Conservation (phyloP, 441 rosid species). For the Theobroma grandiflorum region DNA sequence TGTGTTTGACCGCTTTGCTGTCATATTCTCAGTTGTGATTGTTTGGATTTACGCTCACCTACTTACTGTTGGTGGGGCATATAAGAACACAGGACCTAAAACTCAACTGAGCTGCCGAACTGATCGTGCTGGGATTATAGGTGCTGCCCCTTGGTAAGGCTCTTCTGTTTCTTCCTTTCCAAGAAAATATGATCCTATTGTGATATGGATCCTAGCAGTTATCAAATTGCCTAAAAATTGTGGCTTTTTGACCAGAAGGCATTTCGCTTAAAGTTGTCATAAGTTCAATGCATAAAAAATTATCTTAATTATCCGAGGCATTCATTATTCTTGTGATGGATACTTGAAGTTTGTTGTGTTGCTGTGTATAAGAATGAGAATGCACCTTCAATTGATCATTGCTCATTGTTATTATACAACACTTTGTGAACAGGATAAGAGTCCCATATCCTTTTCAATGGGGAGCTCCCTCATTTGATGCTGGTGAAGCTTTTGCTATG, state of each 20-base stretch:
- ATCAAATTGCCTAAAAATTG: not conserved
- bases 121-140: slow-evolving; percentile 70
- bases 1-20: slow-evolving; percentile 63
- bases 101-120: slow-evolving; percentile 75
- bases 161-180: not conserved
- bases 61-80: slow-evolving; percentile 75
- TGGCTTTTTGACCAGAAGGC: not conserved
- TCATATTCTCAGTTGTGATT: slow-evolving; percentile 59
- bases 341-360: not conserved
- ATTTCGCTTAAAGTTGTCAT: not conserved
- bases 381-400: slow-evolving; percentile 11
- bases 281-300: not conserved
- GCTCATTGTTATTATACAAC: slow-evolving; percentile 19
- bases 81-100: slow-evolving; percentile 53
- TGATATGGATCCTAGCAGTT: not conserved
- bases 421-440: slow-evolving; percentile 58
- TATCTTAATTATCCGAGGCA: not conserved
- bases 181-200: not conserved
- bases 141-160: slow-evolving; percentile 69
- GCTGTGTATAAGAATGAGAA: slow-evolving; percentile 9
- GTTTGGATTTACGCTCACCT: slow-evolving; percentile 77
- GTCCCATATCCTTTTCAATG: slow-evolving; percentile 82
- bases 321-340: slow-evolving; percentile 13
- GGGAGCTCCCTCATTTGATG: slow-evolving; percentile 81
- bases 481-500: slow-evolving; percentile 86